Evolutionary conservation across 148 eudicot genomes (phyloP).

Genomic region (Cornus suecica): DNA sequence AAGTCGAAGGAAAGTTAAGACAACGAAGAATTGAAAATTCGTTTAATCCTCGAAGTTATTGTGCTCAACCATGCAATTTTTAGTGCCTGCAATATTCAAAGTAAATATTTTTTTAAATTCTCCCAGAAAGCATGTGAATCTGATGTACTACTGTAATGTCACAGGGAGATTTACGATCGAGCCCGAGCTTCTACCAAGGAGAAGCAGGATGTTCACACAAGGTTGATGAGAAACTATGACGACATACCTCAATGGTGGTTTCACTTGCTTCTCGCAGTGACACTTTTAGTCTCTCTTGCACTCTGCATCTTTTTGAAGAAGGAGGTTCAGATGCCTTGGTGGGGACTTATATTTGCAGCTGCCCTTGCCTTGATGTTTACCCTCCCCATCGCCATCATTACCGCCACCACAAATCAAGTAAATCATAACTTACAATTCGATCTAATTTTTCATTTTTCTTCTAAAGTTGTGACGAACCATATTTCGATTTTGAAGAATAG

Average conservation of each 20-base stretch:
- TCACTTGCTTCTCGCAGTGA: constrained; percentile 21
- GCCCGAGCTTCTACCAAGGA: constrained; percentile 22
- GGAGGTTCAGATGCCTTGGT: constrained; percentile 54
- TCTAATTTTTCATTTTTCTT: background rate
- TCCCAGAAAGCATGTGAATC: too few relatives aligned
- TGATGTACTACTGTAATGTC: background rate
- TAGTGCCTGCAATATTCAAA: too few relatives aligned
- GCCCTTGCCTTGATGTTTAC: constrained; percentile 37
- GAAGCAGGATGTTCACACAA: constrained; percentile 47
- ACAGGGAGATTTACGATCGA: constrained; percentile 36
- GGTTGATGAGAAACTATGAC: constrained; percentile 43
- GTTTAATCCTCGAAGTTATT: too few relatives aligned
- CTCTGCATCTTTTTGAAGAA: constrained; percentile 48
- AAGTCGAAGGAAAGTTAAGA: too few relatives aligned
- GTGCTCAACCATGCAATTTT: too few relatives aligned
- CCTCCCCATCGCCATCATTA: constrained; percentile 48
- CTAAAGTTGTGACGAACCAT: background rate
- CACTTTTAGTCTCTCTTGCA: constrained; percentile 29
- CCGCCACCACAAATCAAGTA: constrained; percentile 60
- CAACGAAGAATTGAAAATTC: too few relatives aligned
- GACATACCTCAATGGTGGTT: constrained; percentile 59
- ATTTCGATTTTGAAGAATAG: too few relatives aligned
- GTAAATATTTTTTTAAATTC: too few relatives aligned
- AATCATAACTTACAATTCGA: background rate
- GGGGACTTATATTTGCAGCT: constrained; percentile 39